Evolutionary conservation across 176 grass and related monocot species (phyloP).

Genomic region (Oryza meyeriana): DNA sequence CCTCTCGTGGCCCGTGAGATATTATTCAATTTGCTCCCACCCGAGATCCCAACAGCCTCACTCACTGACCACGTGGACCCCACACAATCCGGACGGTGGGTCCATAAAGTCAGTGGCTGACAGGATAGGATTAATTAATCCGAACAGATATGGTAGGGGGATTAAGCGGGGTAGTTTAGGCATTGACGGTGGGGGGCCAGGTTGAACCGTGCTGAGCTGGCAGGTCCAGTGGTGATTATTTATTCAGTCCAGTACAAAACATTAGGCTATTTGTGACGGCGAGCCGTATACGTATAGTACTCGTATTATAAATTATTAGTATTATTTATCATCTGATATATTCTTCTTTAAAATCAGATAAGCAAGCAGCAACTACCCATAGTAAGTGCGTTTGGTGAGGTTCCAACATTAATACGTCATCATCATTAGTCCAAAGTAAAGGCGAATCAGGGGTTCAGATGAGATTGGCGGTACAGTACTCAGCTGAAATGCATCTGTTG

Average conservation of each 20-base stretch:
- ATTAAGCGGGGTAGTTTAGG: background rate
- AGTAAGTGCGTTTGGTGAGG: slow-evolving; percentile 30
- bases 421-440: background rate
- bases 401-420: background rate
- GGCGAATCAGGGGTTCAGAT: background rate
- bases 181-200: slow-evolving; percentile 28
- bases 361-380: background rate
- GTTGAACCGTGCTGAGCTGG: slow-evolving; percentile 34
- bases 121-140: background rate
- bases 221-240: background rate
- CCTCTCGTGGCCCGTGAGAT: slow-evolving; percentile 31
- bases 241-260: background rate
- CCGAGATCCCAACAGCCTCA: rapidly evolving
- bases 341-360: background rate
- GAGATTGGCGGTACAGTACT: background rate
- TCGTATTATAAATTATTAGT: background rate
- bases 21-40: background rate
- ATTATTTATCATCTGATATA: background rate
- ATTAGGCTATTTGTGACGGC: background rate
- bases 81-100: background rate
- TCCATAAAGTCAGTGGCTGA: rapidly evolving
- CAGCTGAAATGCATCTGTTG: background rate
- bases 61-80: background rate
- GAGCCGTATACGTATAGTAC: background rate
- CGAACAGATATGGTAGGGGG: background rate